Base-by-base conservation (phyloP, 306 rosid species). In the Arachis stenosperma region DNA sequence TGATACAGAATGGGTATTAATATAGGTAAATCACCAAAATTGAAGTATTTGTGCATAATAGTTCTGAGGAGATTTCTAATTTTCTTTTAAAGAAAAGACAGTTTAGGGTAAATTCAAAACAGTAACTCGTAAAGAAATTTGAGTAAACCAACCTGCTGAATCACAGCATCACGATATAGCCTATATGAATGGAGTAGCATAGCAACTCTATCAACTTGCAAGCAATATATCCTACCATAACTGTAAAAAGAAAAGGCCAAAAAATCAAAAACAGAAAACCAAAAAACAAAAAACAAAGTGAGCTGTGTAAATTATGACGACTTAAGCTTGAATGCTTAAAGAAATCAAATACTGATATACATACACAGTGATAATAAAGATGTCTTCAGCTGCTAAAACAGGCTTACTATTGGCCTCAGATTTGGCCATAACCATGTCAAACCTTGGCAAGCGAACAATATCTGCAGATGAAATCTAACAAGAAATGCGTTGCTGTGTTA, bases 201-300 rank as follows among this genome's bases (percentile, higher is more conserved):
- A 51, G 99, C 96, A 76, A 88, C 85, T 86, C 95, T 88, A 83
- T 94, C 99, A 66, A 94, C 88, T 78, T 91, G 99, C 85, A 94
- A 82, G 89, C 96, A 94, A 83, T 94, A 91, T 88, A 94, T 87
- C 90, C 99, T 88, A 69, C 99, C 99, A 85, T 94, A 94, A 54
- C 99, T 94, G 67, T 59, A 4, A 70, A 77, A 60, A 13, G 70
- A 42, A 42, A 42, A 42, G 2, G 8, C 46, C 46, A 42, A 8
- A 30, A 29, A 40, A 61, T 22, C 27, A 22, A 22, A 4, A 70
- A 77, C 56, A 13, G 70, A 42, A 42, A 42, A 42, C 46, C 46
- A 42, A 8, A 30, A 29, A 40, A 61, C 27, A 74, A 59, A 41
- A 73, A 17, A 69, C 6, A 68, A 61, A 15, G 72, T 78, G 44